Evolutionary conservation across 495 filamentous ascomycete species (phyloP), one percentile per base, ranked within the genome.

Genomic region (Alectoria sarmentosa): DNA sequence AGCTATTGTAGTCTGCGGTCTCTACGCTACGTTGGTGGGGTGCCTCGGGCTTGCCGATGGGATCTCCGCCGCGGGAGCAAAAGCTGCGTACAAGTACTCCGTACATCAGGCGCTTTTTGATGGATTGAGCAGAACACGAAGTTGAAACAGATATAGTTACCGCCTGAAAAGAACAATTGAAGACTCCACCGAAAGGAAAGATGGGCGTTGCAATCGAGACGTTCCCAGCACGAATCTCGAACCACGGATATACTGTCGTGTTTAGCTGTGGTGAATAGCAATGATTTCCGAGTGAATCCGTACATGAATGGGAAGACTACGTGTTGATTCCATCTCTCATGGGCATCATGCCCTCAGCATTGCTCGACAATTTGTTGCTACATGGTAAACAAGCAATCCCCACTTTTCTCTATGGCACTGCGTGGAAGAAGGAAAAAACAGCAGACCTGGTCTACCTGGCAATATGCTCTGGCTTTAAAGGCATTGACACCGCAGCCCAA

Each of bases 401-500:
- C 8, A 49, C 49, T 17, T 79, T 91, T 65, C 73, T 94, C 63
- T 95, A 95, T 70, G 90, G 90, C 52, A 92, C 90, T 11, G 90
- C 90, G n/a, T 93, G 90, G 90, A 92, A 93, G 75, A 89, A 90
- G 72, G 85, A 86, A 4, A 75, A 74, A 36, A 91, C 88, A 1
- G 78, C 82, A 26, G 79, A 84, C 42, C 79, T 91, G 1, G 89
- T 92, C 34, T 80, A 86, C 69, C 76, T 81, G 67, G 90, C 90
- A 32, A 70, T 95, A 66, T 78, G 80, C 60, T 75, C 84, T 17
- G 90, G 90, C 11, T 95, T 94, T 72, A 79, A 83, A 10, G 89
- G 79, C 23, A 76, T 93, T 61, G 90, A 95, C 69, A 92, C 89
- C 0, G 90, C 89, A 9, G 88, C 87, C 56, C 90, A 92, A 70